Conservation (phyloP, 1,139 yeast species). For the Kurtzmaniella natalensis region DNA sequence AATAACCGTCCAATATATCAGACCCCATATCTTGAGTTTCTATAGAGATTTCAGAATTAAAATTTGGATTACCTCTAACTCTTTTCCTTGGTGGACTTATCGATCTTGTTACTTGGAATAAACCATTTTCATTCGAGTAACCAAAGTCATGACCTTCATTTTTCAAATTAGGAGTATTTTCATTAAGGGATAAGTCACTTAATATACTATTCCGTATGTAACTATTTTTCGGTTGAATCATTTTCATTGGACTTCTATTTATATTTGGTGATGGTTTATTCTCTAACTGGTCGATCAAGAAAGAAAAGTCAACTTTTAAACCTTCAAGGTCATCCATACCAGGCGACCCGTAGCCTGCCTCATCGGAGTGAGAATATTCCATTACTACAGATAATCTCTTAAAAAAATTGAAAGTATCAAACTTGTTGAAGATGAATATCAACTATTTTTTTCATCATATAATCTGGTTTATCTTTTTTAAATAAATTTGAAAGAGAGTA, state of each 20-base stretch:
- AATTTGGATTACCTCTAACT: conserved; percentile 2
- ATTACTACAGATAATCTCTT: no score
- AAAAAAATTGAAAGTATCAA: no score
- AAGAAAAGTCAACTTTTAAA: conserved; percentile 22
- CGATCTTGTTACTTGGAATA: conserved; percentile 38
- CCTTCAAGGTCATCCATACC: conserved; percentile 13
- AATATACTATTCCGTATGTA: neutral
- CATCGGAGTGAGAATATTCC: conserved; percentile 2
- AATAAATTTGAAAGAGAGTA: no score
- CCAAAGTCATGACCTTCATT: conserved; percentile 12
- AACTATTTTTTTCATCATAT: no score
- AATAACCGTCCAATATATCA: neutral
- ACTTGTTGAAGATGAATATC: no score
- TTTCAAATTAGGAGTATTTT: conserved; percentile 7
- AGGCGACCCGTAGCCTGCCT: neutral
- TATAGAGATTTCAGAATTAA: conserved; percentile 8
- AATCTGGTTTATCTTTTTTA: no score
- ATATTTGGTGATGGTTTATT: conserved; percentile 7
- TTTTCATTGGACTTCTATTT: conserved; percentile 6
- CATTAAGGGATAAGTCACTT: conserved; percentile 3
- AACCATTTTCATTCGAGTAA: conserved; percentile 22
- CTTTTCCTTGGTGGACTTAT: conserved; percentile 12
- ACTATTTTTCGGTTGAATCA: neutral
- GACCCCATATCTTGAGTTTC: conserved; percentile 3
- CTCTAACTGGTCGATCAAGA: conserved; percentile 14